phyloP scores from a whole-genome alignment of 306 rosid species.

The Vigna reflexopilosa region DNA sequence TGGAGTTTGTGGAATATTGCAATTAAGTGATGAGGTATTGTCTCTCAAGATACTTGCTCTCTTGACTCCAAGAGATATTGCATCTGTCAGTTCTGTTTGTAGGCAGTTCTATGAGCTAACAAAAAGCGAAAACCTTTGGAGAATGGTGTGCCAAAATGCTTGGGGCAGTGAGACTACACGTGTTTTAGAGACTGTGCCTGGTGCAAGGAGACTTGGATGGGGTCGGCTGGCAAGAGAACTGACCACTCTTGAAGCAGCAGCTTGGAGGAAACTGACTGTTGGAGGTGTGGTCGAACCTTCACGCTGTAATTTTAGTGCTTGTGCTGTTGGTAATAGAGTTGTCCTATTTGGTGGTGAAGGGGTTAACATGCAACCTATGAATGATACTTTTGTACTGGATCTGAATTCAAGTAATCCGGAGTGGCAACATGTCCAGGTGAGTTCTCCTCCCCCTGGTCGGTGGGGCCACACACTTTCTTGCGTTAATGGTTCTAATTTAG shows the following conservation, averaged over 20 bases:
- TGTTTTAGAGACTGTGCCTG: conserved; percentile 83
- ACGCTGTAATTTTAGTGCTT: conserved; percentile 93
- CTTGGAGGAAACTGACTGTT: conserved; percentile 86
- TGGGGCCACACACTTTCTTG: conserved; percentile 95
- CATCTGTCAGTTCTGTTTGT: conserved; percentile 81
- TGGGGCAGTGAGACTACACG: conserved; percentile 92
- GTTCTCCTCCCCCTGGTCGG: conserved; percentile 95
- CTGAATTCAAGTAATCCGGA: conserved; percentile 80
- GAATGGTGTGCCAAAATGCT: conserved; percentile 92
- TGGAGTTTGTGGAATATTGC: conserved; percentile 81
- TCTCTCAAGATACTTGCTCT: conserved; percentile 81
- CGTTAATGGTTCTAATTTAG: conserved; percentile 81
- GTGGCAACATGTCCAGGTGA: conserved; percentile 90
- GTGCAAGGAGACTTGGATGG: conserved; percentile 91
- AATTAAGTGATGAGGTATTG: conserved; percentile 85
- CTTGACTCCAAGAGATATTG: conserved; percentile 88
- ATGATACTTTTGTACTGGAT: conserved; percentile 85
- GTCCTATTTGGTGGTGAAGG: conserved; percentile 95
- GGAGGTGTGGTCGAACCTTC: conserved; percentile 92
- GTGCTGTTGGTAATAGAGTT: conserved; percentile 90
- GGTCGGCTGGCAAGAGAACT: conserved; percentile 84
- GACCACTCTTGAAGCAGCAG: conserved; percentile 90
- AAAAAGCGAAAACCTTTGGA: conserved; percentile 83
- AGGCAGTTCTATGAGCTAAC: conserved; percentile 69
- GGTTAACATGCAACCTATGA: conserved; percentile 94